Evolutionary conservation across 768 basidiomycete genomes (phyloP).

Genomic region (Trametes villosa): DNA sequence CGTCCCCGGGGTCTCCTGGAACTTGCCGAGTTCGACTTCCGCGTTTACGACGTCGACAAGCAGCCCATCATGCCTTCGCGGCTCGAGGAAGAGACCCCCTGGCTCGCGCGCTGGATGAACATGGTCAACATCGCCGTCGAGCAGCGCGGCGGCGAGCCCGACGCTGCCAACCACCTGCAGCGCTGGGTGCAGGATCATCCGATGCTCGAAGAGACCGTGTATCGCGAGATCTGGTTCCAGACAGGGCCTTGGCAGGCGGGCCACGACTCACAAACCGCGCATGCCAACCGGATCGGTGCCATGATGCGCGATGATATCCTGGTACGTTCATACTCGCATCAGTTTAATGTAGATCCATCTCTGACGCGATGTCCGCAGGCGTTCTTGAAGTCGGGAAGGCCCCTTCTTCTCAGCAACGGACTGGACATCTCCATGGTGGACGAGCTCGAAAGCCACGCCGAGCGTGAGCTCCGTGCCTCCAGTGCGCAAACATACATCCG

Average conservation of each 20-base stretch:
- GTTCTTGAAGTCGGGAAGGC: conserved; percentile 68
- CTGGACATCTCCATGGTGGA: conserved; percentile 56
- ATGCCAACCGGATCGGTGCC: conserved; percentile 43
- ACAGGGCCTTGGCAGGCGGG: conserved; percentile 51
- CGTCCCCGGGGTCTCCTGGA: conserved; percentile 73
- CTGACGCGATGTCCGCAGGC: conserved; percentile 42
- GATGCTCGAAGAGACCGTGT: conserved; percentile 61
- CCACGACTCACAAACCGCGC: conserved; percentile 42
- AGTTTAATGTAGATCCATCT: neutral
- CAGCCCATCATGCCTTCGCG: conserved; percentile 43
- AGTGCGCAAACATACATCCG: conserved; percentile 53
- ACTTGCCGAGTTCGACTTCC: conserved; percentile 71
- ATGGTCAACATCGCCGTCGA: conserved; percentile 56
- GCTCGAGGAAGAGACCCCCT: conserved; percentile 48
- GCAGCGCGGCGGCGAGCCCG: conserved; percentile 61
- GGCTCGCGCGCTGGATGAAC: conserved; percentile 66
- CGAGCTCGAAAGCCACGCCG: conserved; percentile 54
- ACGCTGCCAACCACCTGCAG: conserved; percentile 60
- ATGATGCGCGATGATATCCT: conserved; percentile 62
- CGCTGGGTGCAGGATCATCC: conserved; percentile 59
- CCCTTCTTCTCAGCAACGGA: conserved; percentile 68
- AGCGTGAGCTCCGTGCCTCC: conserved; percentile 55
- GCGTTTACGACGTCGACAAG: conserved; percentile 58
- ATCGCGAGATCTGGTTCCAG: conserved; percentile 66
- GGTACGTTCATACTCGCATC: conserved; percentile 38